Conservation (phyloP, 176 grass and related monocot genomes). For the Avena atlantica region DNA sequence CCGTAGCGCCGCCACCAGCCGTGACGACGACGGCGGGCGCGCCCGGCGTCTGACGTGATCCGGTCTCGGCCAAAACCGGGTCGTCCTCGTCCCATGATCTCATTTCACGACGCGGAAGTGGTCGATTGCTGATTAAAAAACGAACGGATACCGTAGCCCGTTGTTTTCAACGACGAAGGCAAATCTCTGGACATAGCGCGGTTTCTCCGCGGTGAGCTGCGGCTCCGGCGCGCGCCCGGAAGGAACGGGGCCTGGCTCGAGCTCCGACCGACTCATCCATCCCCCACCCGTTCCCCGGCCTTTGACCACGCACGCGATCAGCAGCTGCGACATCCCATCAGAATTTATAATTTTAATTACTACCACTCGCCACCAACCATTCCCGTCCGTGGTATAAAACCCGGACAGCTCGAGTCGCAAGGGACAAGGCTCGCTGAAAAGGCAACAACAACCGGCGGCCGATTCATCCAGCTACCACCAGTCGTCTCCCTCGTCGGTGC, state of each 20-base stretch:
- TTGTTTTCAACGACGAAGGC: not conserved
- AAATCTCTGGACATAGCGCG: not conserved
- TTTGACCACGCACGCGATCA: slow-evolving; percentile 43
- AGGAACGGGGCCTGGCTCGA: not conserved
- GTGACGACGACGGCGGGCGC: not conserved
- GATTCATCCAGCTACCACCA: not conserved
- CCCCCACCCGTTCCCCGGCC: not conserved
- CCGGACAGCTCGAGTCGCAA: not conserved
- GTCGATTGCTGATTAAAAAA: not conserved
- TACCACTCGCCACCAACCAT: not conserved
- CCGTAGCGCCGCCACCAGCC: not conserved
- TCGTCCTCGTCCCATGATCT: not conserved
- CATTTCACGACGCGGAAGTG: not conserved
- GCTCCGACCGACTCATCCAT: not conserved
- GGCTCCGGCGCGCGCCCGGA: not conserved
- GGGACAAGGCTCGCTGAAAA: not conserved
- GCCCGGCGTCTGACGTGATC: not conserved
- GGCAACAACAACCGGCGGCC: not conserved
- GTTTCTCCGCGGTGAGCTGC: slow-evolving; percentile 14
- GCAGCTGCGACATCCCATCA: slow-evolving; percentile 14
- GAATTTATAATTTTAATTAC: not conserved
- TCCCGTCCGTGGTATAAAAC: not conserved
- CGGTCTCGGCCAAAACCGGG: not conserved
- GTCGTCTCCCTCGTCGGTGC: not conserved
- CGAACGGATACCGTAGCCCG: not conserved